A percentile compares a stretch with the other conserved stretches of the same genome.
phyloP scores from a whole-genome alignment of 331 rosid species.

The Phaseolus coccineus region DNA sequence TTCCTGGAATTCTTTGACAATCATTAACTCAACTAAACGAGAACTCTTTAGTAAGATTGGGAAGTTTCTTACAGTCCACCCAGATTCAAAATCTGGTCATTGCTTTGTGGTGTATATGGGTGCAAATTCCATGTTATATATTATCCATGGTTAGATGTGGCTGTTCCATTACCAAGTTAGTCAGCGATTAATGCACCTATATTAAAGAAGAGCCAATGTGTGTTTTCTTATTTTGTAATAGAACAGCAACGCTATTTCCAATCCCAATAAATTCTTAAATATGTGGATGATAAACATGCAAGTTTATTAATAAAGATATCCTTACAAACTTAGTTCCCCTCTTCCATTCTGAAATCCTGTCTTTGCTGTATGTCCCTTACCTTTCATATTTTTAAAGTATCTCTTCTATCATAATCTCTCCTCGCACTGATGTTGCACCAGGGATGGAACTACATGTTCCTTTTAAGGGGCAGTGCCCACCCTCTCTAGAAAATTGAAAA shows the following conservation, averaged over 20 bases:
- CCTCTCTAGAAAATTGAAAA: too few species aligned
- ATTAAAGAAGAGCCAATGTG: neutral
- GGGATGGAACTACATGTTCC: too few species aligned
- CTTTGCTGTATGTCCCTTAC: neutral
- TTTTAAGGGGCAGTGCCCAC: too few species aligned
- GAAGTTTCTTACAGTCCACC: neutral
- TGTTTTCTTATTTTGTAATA: neutral
- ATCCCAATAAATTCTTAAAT: neutral
- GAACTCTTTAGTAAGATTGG: neutral
- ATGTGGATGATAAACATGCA: neutral
- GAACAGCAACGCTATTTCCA: neutral
- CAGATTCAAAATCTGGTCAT: slow-evolving; percentile 5
- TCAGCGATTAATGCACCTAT: neutral
- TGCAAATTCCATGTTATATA: neutral
- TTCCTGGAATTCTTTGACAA: neutral
- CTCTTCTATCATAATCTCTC: neutral
- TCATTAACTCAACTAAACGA: neutral
- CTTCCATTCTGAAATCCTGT: neutral
- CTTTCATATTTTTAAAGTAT: neutral
- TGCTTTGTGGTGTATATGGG: neutral
- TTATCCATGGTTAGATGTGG: slow-evolving; percentile 21
- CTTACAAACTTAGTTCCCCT: neutral
- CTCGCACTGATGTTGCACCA: neutral
- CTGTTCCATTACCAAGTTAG: neutral
- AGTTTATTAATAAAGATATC: neutral